Base-by-base conservation (phyloP, 192 early-diverging fungal species). In the Linnemannia hyalina region DNA sequence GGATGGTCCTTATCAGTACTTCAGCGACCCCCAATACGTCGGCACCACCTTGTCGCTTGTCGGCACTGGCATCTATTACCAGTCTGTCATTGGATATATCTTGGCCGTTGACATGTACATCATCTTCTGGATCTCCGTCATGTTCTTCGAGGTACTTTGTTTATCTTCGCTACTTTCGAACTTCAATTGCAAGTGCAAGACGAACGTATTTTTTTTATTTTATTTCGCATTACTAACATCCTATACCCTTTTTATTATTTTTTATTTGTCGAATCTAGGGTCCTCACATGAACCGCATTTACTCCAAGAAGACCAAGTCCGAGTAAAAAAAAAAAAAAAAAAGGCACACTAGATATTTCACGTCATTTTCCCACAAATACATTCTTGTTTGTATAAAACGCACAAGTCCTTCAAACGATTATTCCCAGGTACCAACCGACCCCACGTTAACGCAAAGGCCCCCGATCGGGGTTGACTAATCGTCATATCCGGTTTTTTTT, bases 21-120 rank as follows among this genome's bases (percentile, higher is more conserved):
- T 92, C 68, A 77, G 89, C 80, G 91, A 93, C 65, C 92, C 92
- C 60, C 92, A 93, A 75, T 93, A 93, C 54, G 89, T 91, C 16
- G 92, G 92, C 69, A 92, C 92, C 9, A 87, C 91, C 38, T 68
- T 91, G 63, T 88, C 88, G n/a, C 82, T 90, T 22, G 49, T 92
- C 35, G 92, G 92, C 16, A 89, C 89, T 68, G 91, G 90, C 20
- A 73, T 92, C 75, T 89, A 88, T 52, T 87, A 86, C 77, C 92
- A 91, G 65, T 91, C 90, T 38, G 41, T 88, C 42, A 73, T 82
- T 73, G 92, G 92, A 9, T 90, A 90, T 65, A 73, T 89, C n/a
- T 82, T 93, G 41, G 88, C 92, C 18, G 77, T 74, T 15, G 76
- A 89, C 41, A 75, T 93, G 86, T 92, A 89, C 57, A 78, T 77